These are phyloP conservation scores for Kwoniella sp. DNA, from an alignment of 768 basidiomycete species.

Conservation along the genomic window DNA sequence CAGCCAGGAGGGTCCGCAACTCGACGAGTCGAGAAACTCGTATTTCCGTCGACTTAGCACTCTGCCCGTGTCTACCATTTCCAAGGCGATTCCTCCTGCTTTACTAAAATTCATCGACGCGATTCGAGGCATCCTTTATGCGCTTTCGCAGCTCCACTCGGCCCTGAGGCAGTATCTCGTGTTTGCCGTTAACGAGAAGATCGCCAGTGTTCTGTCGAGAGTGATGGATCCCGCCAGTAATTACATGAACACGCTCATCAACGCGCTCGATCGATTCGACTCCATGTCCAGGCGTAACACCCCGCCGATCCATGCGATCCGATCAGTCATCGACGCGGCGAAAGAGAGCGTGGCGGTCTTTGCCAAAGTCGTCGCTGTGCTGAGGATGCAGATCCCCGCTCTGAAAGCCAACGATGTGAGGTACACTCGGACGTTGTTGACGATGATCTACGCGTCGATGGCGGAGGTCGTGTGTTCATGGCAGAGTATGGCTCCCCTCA, in stretches of 20 bases:
- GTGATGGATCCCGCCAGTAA: constrained; percentile 81
- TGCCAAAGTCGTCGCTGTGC: constrained; percentile 80
- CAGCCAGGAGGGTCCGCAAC: constrained; percentile 51
- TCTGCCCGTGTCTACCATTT: constrained; percentile 65
- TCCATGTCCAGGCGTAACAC: constrained; percentile 66
- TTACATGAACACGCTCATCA: constrained; percentile 81
- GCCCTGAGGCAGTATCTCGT: constrained; percentile 83
- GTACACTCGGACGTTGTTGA: constrained; percentile 79
- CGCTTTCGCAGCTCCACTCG: constrained; percentile 86
- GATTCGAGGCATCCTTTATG: constrained; percentile 89
- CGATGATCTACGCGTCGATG: constrained; percentile 85
- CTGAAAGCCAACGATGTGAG: constrained; percentile 76
- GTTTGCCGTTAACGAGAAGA: constrained; percentile 77
- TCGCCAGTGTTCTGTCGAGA: constrained; percentile 76
- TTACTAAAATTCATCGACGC: constrained; percentile 76
- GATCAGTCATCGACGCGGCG: constrained; percentile 77
- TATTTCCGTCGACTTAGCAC: constrained; percentile 93
- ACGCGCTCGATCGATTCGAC: constrained; percentile 88
- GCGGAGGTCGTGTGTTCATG: constrained; percentile 86
- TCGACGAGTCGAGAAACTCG: constrained; percentile 80
- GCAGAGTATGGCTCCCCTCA: constrained; percentile 72
- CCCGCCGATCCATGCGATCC: constrained; percentile 73
- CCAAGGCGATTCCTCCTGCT: constrained; percentile 69
- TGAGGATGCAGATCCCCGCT: constrained; percentile 66
- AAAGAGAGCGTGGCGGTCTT: constrained; percentile 81